phyloP scores from a whole-genome alignment of 2,329 filamentous ascomycete genomes.

The Botrytis sinoallii region DNA sequence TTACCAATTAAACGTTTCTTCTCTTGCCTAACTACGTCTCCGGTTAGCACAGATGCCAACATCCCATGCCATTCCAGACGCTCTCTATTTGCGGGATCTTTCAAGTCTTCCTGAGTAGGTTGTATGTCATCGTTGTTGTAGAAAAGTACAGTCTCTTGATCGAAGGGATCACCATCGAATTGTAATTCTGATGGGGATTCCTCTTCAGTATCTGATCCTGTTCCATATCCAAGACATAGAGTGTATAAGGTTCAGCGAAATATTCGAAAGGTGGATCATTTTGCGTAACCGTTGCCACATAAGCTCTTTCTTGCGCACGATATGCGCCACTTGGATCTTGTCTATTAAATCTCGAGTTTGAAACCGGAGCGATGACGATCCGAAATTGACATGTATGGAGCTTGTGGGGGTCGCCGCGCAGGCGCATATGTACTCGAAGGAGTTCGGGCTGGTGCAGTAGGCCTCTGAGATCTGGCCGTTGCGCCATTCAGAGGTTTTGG shows the following conservation, averaged over 20 bases:
- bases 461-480: constrained; percentile 59
- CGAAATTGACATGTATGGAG: constrained; percentile 44
- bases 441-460: constrained; percentile 66
- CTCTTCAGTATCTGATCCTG: constrained; percentile 83
- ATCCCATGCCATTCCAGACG: constrained; percentile 97
- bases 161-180: constrained; percentile 78
- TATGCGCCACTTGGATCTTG: constrained; percentile 70
- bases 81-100: constrained; percentile 83
- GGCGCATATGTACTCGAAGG: constrained; percentile 79
- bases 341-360: constrained; percentile 52
- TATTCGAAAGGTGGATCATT: constrained; percentile 52
- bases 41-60: constrained; percentile 91
- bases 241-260: constrained; percentile 61
- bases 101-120: constrained; percentile 84
- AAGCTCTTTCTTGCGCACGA: constrained; percentile 86
- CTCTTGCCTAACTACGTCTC: constrained; percentile 95
- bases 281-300: constrained; percentile 82
- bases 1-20: constrained; percentile 92
- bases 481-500: constrained; percentile 44
- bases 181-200: constrained; percentile 85
- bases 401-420: constrained; percentile 50
- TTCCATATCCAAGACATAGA: constrained; percentile 61
- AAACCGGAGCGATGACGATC: constrained; percentile 55
- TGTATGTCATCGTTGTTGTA: constrained; percentile 87
- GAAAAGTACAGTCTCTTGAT: constrained; percentile 89